Conservation (phyloP, 768 basidiomycete genomes). For the Lentinula raphanica region DNA sequence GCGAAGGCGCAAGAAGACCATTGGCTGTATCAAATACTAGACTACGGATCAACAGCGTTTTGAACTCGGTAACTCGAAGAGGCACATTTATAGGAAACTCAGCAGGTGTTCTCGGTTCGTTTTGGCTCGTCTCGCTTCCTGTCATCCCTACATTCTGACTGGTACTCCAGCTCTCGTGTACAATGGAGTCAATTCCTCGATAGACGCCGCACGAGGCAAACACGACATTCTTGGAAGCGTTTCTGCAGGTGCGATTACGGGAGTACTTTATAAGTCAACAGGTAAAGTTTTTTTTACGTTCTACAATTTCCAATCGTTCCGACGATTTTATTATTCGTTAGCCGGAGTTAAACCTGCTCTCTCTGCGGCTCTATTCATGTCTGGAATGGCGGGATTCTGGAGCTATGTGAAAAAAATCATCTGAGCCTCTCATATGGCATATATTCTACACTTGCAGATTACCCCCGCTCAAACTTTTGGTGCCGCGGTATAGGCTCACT, state of each 20-base stretch:
- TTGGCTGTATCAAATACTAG: slow-evolving; percentile 81
- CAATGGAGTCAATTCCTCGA: slow-evolving; percentile 92
- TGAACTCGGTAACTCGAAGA: slow-evolving; percentile 94
- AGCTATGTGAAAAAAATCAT: slow-evolving; percentile 89
- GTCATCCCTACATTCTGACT: slow-evolving; percentile 34
- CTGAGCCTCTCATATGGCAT: slow-evolving; percentile 49
- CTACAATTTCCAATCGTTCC: slow-evolving; percentile 24
- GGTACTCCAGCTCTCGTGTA: slow-evolving; percentile 79
- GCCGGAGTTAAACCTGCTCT: slow-evolving; percentile 90
- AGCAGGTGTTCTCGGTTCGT: slow-evolving; percentile 92
- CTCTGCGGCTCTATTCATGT: slow-evolving; percentile 84
- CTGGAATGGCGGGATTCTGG: slow-evolving; percentile 89
- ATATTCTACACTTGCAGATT: slow-evolving; percentile 40
- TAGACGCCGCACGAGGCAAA: slow-evolving; percentile 83
- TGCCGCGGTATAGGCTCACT: slow-evolving; percentile 36
- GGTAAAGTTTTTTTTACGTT: slow-evolving; percentile 52
- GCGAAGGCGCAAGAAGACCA: slow-evolving; percentile 86
- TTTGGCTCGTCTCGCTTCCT: slow-evolving; percentile 22
- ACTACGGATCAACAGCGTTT: slow-evolving; percentile 92
- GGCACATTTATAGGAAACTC: slow-evolving; percentile 98
- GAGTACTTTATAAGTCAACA: slow-evolving; percentile 89
- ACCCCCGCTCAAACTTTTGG: slow-evolving; percentile 33
- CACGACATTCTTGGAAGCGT: slow-evolving; percentile 92
- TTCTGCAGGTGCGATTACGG: slow-evolving; percentile 86
- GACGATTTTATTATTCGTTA: slow-evolving; percentile 42